Conservation (phyloP, 106 monocot species). For the Dioscorea alata region DNA sequence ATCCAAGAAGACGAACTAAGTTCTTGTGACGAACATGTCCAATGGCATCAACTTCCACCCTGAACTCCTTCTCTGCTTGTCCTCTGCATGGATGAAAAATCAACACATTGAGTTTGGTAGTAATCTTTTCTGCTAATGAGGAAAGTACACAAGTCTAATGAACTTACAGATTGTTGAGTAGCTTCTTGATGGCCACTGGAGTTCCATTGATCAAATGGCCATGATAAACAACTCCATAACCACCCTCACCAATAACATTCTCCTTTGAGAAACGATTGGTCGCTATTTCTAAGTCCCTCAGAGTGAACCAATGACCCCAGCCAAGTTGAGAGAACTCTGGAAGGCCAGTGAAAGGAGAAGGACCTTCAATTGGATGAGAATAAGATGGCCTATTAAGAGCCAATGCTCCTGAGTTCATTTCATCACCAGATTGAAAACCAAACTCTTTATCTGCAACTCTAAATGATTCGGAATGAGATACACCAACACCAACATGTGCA, state of each 20-base stretch:
- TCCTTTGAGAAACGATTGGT: slow-evolving; percentile 22
- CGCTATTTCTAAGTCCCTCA: slow-evolving; percentile 22
- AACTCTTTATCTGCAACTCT: not conserved
- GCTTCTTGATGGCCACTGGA: slow-evolving; percentile 29
- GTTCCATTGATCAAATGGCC: slow-evolving; percentile 17
- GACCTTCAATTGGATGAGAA: not conserved
- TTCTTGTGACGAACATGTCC: slow-evolving; percentile 42
- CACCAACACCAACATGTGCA: too few species aligned
- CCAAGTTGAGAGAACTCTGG: slow-evolving; percentile 1
- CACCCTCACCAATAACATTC: slow-evolving; percentile 25
- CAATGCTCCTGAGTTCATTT: not conserved
- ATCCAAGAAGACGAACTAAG: slow-evolving; percentile 36
- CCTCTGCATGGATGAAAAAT: slow-evolving; percentile 5
- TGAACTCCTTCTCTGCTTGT: slow-evolving; percentile 37
- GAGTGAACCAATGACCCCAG: not conserved
- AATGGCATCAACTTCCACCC: slow-evolving; percentile 36
- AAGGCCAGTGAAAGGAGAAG: slow-evolving; percentile 13
- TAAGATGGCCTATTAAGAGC: not conserved
- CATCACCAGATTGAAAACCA: slow-evolving; percentile 10
- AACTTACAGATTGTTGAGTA: slow-evolving; percentile 31
- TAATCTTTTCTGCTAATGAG: too few species aligned
- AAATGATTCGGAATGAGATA: slow-evolving; percentile 1
- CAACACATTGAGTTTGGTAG: too few species aligned
- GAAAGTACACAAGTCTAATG: too few species aligned
- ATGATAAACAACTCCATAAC: slow-evolving; percentile 27